Base-by-base conservation (phyloP, 805 yeast genomes). In the Kazachstania kunashirensis region DNA sequence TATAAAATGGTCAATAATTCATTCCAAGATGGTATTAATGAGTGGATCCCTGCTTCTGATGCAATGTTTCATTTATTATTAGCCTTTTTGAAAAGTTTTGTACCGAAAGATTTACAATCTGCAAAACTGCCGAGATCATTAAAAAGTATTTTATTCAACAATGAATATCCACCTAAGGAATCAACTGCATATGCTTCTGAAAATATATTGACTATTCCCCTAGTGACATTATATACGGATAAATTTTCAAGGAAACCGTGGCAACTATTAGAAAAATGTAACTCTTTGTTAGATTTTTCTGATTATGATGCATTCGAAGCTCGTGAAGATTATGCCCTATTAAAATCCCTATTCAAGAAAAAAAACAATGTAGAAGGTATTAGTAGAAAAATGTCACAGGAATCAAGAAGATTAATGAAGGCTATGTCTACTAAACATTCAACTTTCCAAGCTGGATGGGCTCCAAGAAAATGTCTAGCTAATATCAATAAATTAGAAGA, bases 31-130 rank as follows among this genome's bases (percentile, higher is more conserved):
- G 95, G 95, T 3, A 56, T 84, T 38, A 72, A 73, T 31, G 71
- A 73, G 31, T 85, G 95, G 95, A 65, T 78, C 29, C 76, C 82
- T 2, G 84, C 86, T 2, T 77, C 92, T 5, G 84, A 83, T 53
- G 96, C 95, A 0, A 72, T 84, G 62, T 81, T 83, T 50, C 96
- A 86, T 57, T 58, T 86, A 23, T 65, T 84, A 17, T 59, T 84
- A 24, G 72, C 95, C 2, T 86, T 84, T 49, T 60, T 86, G 40
- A 70, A 88, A 43, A 77, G 94, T 14, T 79, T 83, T 77, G 68
- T 84, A 19, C 81, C 84, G 1, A 70, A 72, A 36, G 84, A 76
- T 42, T 66, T 71, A 33, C 76, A 71, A 25, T 63, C 67, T 19
- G 46, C 57, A 3, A 52, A 54, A 37, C 59, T 84, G 29, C 94